Base-by-base conservation (phyloP, 805 yeast species). In the Barnettozyma sp. region DNA sequence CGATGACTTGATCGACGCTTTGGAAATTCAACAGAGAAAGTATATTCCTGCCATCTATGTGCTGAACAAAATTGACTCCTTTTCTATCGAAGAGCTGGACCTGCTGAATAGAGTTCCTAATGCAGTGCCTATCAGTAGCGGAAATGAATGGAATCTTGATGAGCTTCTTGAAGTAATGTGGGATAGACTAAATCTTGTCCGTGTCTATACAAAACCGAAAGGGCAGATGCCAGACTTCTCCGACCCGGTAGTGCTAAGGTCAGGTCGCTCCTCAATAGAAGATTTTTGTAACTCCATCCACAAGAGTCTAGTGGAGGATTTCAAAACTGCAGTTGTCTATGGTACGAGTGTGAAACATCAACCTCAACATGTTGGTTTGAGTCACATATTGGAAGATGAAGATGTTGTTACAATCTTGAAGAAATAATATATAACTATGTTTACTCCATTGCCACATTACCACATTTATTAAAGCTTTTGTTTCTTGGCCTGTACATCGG, bases 261-360 rank as follows among this genome's bases (percentile, higher is more conserved):
- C 74, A 36, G 88, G 79, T 45, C 75, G 82, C 45, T 78, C 88
- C 57, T 62, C 95, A 1, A 94, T 92, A 30, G 95, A 83, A 60
- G 97, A 92, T 59, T 92, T 92, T 59, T 92, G 98, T 78, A 84
- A 86, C 60, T 82, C 87, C 46, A 92, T 92, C 50, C 99, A 92
- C 68, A 92, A 90, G 65, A 78, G 90, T 26, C 69, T 92, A 56
- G 94, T 92, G 26, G 94, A 82, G 28, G 95, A 92, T 54, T 92
- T 92, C 63, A 82, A 86, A 62, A 81, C 76, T 49, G 98, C 98
- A 1, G 73, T 86, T 42, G 98, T 92, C 2, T 92, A 70, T 55
- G 99, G 99, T 24, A 73, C 82, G 21, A 82, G 94, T 57, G 97
- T 90, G 35, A 92, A 92, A 66, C 98, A 92, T 60, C 97, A 90